phyloP scores from a whole-genome alignment of 331 rosid genomes.

The Malus hybrid region DNA sequence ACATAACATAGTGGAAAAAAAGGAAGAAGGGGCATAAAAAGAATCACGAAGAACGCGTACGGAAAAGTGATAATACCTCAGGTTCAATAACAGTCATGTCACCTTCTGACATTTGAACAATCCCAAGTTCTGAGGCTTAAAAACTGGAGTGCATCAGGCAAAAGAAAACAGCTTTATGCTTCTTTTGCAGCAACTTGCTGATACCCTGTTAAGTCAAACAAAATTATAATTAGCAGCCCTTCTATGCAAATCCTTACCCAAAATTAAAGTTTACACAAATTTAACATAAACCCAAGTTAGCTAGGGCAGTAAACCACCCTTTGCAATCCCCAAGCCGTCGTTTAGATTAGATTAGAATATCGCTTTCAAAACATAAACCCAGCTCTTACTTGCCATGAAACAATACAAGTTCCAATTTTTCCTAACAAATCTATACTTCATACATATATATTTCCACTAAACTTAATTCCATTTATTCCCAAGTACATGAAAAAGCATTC shows the following conservation, averaged over 20 bases:
- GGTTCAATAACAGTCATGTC: constrained; percentile 67
- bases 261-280: neutral
- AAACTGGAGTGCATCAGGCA: neutral
- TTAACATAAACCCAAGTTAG: neutral
- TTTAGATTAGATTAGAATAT: too few species aligned
- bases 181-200: neutral
- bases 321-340: too few species aligned
- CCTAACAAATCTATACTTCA: neutral
- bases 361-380: neutral
- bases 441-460: neutral
- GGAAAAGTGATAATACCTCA: constrained; percentile 37
- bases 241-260: neutral
- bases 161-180: neutral
- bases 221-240: neutral
- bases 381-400: neutral
- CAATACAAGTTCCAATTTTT: neutral
- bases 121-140: neutral
- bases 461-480: neutral
- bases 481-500: neutral
- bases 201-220: constrained; percentile 2
- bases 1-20: neutral
- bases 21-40: neutral
- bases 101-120: constrained; percentile 47
- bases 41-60: neutral
- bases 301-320: too few species aligned